These are phyloP conservation scores for Saturnispora besseyi DNA, from an alignment of 805 yeast genomes.

Conservation along the genomic window DNA sequence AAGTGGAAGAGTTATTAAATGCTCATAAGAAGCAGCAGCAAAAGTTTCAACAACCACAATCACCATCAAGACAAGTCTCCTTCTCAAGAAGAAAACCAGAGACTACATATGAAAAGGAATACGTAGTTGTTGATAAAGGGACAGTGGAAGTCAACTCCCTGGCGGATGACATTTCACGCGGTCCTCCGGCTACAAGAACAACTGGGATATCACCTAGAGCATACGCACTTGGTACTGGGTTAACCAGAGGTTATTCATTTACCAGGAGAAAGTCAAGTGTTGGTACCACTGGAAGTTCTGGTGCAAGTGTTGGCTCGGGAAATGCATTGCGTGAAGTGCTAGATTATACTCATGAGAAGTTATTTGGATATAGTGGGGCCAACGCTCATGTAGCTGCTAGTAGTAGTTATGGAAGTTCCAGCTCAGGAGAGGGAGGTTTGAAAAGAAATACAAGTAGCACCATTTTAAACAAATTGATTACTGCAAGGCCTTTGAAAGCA, in stretches of 20 bases:
- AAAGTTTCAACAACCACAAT: neutral
- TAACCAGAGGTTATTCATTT: slow-evolving; percentile 8
- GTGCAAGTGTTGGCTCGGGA: slow-evolving; percentile 52
- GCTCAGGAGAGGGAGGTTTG: neutral
- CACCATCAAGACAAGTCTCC: neutral
- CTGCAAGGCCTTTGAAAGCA: slow-evolving; percentile 1
- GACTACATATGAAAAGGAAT: slow-evolving; percentile 58
- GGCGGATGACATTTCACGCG: slow-evolving; percentile 79
- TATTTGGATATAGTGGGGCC: slow-evolving; percentile 47
- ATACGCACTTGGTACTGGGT: neutral
- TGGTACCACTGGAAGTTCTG: slow-evolving; percentile 36
- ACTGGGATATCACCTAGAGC: slow-evolving; percentile 6
- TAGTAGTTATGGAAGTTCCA: neutral
- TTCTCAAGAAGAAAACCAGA: neutral
- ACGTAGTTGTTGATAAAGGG: slow-evolving; percentile 89
- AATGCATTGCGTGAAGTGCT: slow-evolving; percentile 84
- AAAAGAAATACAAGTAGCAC: slow-evolving; percentile 4
- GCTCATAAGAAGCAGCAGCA: slow-evolving; percentile 6
- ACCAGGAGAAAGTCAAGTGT: slow-evolving; percentile 49
- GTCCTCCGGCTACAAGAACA: slow-evolving; percentile 14
- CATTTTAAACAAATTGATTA: slow-evolving; percentile 4
- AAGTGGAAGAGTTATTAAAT: slow-evolving; percentile 9
- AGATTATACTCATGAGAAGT: slow-evolving; percentile 76
- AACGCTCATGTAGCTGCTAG: slow-evolving; percentile 14
- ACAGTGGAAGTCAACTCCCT: slow-evolving; percentile 92